Base-by-base conservation (phyloP, 257 asterid species). In the Solanum verrucosum region DNA sequence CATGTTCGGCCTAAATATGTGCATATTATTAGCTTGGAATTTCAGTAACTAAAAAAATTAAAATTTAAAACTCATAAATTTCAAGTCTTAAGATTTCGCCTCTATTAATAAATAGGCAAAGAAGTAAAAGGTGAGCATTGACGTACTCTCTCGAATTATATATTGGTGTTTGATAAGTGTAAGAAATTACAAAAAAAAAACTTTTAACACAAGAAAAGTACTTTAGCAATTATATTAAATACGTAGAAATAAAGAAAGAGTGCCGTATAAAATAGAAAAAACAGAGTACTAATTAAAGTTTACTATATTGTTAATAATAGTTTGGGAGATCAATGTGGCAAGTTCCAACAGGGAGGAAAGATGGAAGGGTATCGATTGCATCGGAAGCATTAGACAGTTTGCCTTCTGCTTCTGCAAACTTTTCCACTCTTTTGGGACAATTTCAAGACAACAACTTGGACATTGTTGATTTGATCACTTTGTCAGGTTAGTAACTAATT, bases 331-430 rank as follows among this genome's bases (percentile, higher is more conserved):
- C 90, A 8, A 87, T 90, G 90, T 93, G 94, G 94, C 73, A 92
- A 56, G 94, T 93, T 49, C 85, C 63, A 10, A 93, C 94, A 3
- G 96, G 96, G 3, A 83, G 96, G 85, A 89, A 67, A 88, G 96
- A 93, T 77, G 94, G 96, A 3, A 85, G 77, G 59, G 89, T 90
- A 87, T 91, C 95, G 1, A 87, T 12, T 16, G 40, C 87, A 31
- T 88, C 92, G 2, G 91, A 92, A 44, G 94, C 92, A 52, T 78
- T 70, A 2, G 89, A 90, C 42, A 89, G 88, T 67, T 84, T 93
- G 71, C 95, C 95, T 16, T 92, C 93, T 4, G 90, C 94, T 29
- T 89, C 87, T 25, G 91, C 92, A 29, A 88, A 93, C 82, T 91
- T 93, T 65, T 8, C 90, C 42, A 87, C 89, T 23, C 94, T 93